Base-by-base conservation (phyloP, 306 rosid species). In the Dalbergia cochinchinensis region DNA sequence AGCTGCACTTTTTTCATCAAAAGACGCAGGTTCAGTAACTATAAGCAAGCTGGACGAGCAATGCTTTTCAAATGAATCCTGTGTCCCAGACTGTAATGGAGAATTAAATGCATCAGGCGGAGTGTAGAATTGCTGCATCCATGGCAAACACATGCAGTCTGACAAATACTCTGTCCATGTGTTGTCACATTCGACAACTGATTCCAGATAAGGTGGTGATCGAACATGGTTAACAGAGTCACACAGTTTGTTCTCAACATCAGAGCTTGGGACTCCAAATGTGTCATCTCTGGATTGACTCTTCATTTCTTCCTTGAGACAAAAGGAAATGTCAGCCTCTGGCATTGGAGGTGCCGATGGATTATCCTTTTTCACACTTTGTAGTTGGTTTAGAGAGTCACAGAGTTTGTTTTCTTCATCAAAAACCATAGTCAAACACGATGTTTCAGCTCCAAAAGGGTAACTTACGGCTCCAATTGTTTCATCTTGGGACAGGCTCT, bases 281-380 rank as follows among this genome's bases (percentile, higher is more conserved):
- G 61, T 57, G 57, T 78, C 83, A 65, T 57, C 54, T 59, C 78
- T 51, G 39, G 79, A 76, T 20, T n/a, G 77, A 53, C 78, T 68
- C 18, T 64, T 80, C 65, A 22, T 33, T 58, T 72, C 80, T 50
- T 85, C 77, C 34, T 82, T 79, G 14, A 50, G 77, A 61, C 33
- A 44, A 0, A 78, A 19, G 79, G 66, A 70, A 64, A 84, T 54
- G 8, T 65, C 63, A 26, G 76, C 65, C 50, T 89, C 89, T 33
- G 71, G 83, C 69, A 83, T 42, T 5, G 66, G 77, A 68, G 88
- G 82, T 22, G 85, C 92, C 33, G 81, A 83, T 41, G 78, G 84
- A 72, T 78, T 78, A 74, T 71, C 85, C 73, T 81, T 71, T 50
- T 55, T 73, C 79, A 48, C 84, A 80, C 31, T 76, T 47, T 11